Conservation (phyloP, 306 rosid species). For the Prunus campanulata region DNA sequence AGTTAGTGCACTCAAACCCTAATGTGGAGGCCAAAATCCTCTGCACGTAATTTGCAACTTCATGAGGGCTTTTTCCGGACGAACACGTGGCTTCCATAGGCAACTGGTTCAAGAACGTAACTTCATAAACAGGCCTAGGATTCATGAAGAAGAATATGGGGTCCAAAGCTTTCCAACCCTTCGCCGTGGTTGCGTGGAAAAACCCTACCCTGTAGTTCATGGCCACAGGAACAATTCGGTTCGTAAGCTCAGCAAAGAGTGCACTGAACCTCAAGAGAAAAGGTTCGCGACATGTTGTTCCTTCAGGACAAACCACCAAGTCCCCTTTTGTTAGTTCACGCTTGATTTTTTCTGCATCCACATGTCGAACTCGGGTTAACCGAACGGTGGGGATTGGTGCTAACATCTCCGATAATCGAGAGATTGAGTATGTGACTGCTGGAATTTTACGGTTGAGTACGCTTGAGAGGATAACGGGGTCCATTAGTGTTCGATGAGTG, state of each 20-base stretch:
- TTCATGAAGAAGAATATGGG: slow-evolving; percentile 94
- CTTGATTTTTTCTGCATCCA: slow-evolving; percentile 70
- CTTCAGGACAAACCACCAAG: slow-evolving; percentile 87
- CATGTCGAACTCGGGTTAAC: slow-evolving; percentile 57
- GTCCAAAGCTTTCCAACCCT: slow-evolving; percentile 87
- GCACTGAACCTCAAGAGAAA: slow-evolving; percentile 83
- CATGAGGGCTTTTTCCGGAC: slow-evolving; percentile 77
- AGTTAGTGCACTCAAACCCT: slow-evolving; percentile 93
- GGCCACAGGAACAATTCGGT: slow-evolving; percentile 93
- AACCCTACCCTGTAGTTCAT: slow-evolving; percentile 91
- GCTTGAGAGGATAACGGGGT: slow-evolving; percentile 76
- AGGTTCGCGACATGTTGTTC: slow-evolving; percentile 94
- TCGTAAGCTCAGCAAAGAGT: slow-evolving; percentile 75
- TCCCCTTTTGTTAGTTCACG: slow-evolving; percentile 58
- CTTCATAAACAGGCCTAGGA: slow-evolving; percentile 88
- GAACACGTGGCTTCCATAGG: slow-evolving; percentile 90
- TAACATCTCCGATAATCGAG: slow-evolving; percentile 70
- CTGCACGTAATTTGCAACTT: slow-evolving; percentile 92
- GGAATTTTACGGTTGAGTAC: slow-evolving; percentile 71
- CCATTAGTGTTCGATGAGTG: slow-evolving; percentile 89
- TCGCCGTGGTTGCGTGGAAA: slow-evolving; percentile 92
- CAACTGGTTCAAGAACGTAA: slow-evolving; percentile 80
- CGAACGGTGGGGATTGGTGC: slow-evolving; percentile 87
- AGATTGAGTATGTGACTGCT: slow-evolving; percentile 84
- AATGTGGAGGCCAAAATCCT: slow-evolving; percentile 74